Conservation (phyloP, 495 filamentous ascomycete genomes). For the Choiromyces venosus region DNA sequence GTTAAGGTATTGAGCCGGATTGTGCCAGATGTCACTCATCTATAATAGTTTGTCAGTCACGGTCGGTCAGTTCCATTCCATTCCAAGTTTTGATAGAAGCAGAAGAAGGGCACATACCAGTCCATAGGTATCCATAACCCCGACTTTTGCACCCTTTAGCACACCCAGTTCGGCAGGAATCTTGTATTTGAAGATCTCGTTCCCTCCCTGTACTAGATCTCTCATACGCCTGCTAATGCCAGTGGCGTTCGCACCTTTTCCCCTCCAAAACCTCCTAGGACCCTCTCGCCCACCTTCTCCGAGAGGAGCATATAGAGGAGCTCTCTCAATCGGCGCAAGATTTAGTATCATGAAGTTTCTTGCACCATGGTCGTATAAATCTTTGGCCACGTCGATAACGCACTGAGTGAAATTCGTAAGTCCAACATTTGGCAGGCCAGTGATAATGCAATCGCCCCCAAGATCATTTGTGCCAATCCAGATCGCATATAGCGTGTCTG, state of each 20-base stretch:
- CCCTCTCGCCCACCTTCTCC: slow-evolving; percentile 49
- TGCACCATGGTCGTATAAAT: slow-evolving; percentile 58
- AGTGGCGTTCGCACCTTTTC: slow-evolving; percentile 57
- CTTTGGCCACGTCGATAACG: slow-evolving; percentile 55
- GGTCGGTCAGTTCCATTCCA: no score
- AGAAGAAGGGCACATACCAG: slow-evolving; percentile 50
- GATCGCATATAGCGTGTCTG: slow-evolving; percentile 64
- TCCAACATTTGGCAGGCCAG: slow-evolving; percentile 54
- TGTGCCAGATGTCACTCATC: slow-evolving; percentile 58
- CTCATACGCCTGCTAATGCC: slow-evolving; percentile 56
- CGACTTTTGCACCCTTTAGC: slow-evolving; percentile 51
- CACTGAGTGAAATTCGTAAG: slow-evolving; percentile 62
- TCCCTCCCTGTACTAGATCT: slow-evolving; percentile 56
- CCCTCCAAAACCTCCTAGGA: slow-evolving; percentile 55
- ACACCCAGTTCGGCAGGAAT: slow-evolving; percentile 50
- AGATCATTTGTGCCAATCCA: slow-evolving; percentile 81
- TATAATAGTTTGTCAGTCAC: slow-evolving; percentile 33
- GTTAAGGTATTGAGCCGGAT: slow-evolving; percentile 56
- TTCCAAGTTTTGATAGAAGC: background rate
- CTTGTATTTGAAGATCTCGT: slow-evolving; percentile 58
- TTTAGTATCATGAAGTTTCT: slow-evolving; percentile 67
- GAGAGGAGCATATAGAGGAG: slow-evolving; percentile 55
- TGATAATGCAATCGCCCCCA: slow-evolving; percentile 57
- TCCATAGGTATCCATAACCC: slow-evolving; percentile 59
- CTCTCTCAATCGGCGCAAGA: slow-evolving; percentile 56